A percentile compares a stretch with the other conserved stretches of the same genome.
phyloP scores from a whole-genome alignment of 352 stramenopile genomes.

The Phytophthora fragariaefolia region DNA sequence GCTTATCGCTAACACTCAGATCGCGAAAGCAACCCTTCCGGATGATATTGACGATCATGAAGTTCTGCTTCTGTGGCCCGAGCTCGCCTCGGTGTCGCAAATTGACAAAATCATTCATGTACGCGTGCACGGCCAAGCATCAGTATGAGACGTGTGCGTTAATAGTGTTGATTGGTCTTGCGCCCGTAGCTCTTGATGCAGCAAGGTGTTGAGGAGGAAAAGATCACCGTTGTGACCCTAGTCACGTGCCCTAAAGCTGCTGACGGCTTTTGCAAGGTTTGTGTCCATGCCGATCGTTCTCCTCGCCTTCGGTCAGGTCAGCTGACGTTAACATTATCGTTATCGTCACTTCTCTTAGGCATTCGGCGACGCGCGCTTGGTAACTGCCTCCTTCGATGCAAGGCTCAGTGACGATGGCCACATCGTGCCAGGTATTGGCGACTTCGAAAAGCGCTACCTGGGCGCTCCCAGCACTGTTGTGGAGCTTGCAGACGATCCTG shows the following conservation, averaged over 20 bases:
- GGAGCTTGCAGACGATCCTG: slow-evolving; percentile 43
- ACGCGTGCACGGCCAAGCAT: no score
- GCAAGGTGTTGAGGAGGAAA: slow-evolving; percentile 73
- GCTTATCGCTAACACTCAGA: slow-evolving; percentile 19
- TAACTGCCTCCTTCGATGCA: slow-evolving; percentile 81
- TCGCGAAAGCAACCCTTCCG: slow-evolving; percentile 61
- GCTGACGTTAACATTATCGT: no score
- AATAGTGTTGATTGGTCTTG: slow-evolving; percentile 2
- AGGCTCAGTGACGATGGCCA: slow-evolving; percentile 59
- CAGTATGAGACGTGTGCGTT: no score
- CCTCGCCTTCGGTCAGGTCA: background rate
- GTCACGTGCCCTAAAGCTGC: slow-evolving; percentile 83
- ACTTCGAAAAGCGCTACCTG: slow-evolving; percentile 79
- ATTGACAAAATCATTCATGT: slow-evolving; percentile 81
- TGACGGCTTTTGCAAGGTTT: slow-evolving; percentile 82
- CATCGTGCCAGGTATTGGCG: slow-evolving; percentile 77
- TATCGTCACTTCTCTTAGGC: no score
- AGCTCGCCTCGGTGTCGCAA: slow-evolving; percentile 68
- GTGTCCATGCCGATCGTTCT: background rate
- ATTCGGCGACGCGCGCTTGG: slow-evolving; percentile 76
- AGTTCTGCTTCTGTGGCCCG: slow-evolving; percentile 71
- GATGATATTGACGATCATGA: slow-evolving; percentile 72
- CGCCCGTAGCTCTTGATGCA: slow-evolving; percentile 65
- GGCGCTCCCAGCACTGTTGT: slow-evolving; percentile 45
- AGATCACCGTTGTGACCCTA: slow-evolving; percentile 83